A percentile compares a stretch with the other conserved stretches of the same genome.
Evolutionary conservation across 2,329 filamentous ascomycete genomes (phyloP).

Genomic region (Alternaria panax): DNA sequence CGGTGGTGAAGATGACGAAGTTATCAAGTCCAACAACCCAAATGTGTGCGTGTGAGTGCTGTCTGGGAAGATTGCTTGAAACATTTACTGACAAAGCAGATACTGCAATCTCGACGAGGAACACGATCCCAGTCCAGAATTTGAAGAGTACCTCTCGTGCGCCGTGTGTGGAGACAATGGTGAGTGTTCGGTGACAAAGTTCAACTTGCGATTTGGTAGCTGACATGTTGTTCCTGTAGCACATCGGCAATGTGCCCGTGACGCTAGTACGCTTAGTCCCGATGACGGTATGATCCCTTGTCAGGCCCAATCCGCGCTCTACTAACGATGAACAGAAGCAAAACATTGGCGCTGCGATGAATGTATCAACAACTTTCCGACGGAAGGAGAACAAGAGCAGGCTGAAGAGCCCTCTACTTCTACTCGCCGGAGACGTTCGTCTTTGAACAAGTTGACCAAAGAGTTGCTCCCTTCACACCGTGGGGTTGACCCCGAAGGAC

Average conservation of each 20-base stretch:
- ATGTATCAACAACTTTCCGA: constrained; percentile 62
- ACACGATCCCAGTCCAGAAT: constrained; percentile 80
- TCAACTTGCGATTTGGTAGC: constrained; percentile 47
- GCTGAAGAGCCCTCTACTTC: constrained; percentile 50
- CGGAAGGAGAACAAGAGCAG: constrained; percentile 45
- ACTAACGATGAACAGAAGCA: constrained; percentile 56
- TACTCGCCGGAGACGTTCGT: constrained; percentile 62
- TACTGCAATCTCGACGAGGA: constrained; percentile 87
- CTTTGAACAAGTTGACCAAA: constrained; percentile 70
- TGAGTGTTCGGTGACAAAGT: constrained; percentile 58
- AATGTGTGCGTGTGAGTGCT: constrained; percentile 70
- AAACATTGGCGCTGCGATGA: constrained; percentile 68
- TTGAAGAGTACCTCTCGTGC: constrained; percentile 80
- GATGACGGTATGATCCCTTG: constrained; percentile 66
- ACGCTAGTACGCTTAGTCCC: constrained; percentile 68
- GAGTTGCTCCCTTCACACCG: constrained; percentile 75
- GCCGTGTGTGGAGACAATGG: constrained; percentile 80
- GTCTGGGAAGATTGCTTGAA: background rate
- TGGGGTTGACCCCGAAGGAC: constrained; percentile 66
- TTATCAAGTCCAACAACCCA: constrained; percentile 56
- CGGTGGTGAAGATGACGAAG: constrained; percentile 65
- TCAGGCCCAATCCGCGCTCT: constrained; percentile 14
- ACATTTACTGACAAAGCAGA: constrained; percentile 54
- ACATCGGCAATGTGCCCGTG: constrained; percentile 87
- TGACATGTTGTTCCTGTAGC: constrained; percentile 67